These are phyloP conservation scores for Penicillium sp. DNA, from an alignment of 2,329 filamentous ascomycete genomes.

Conservation along the genomic window DNA sequence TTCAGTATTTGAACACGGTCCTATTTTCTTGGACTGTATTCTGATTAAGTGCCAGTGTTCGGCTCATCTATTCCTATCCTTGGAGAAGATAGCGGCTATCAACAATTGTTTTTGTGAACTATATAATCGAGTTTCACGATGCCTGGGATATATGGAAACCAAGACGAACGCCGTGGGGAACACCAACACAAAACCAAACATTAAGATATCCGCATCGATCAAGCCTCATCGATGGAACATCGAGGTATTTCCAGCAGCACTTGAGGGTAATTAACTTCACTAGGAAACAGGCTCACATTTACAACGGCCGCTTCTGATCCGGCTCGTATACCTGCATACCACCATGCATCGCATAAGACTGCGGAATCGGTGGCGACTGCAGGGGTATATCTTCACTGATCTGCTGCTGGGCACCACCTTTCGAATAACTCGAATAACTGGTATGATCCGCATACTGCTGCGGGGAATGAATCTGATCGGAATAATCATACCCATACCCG, in stretches of 20 bases:
- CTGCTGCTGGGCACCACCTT: slow-evolving; percentile 11
- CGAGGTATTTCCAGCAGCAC: neutral
- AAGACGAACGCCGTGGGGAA: neutral
- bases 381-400: slow-evolving; percentile 9
- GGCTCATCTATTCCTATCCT: too few relatives aligned
- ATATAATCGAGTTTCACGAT: neutral
- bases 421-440: neutral
- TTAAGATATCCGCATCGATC: neutral
- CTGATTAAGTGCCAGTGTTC: too few relatives aligned
- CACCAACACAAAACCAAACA: neutral
- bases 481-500: slow-evolving; percentile 17
- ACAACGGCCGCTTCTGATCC: slow-evolving; percentile 14
- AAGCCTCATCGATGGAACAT: neutral
- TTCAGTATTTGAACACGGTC: too few relatives aligned
- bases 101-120: too few relatives aligned
- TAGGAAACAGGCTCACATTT: neutral
- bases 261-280: too few relatives aligned
- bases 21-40: too few relatives aligned
- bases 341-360: slow-evolving; percentile 1
- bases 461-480: slow-evolving; percentile 6
- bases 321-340: slow-evolving; percentile 2
- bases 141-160: neutral
- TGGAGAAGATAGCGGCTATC: neutral
- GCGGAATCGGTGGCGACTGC: slow-evolving; percentile 5
- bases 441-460: slow-evolving; percentile 10